phyloP scores from a whole-genome alignment of 768 basidiomycete species.

The Xerocomus spinulosus region DNA sequence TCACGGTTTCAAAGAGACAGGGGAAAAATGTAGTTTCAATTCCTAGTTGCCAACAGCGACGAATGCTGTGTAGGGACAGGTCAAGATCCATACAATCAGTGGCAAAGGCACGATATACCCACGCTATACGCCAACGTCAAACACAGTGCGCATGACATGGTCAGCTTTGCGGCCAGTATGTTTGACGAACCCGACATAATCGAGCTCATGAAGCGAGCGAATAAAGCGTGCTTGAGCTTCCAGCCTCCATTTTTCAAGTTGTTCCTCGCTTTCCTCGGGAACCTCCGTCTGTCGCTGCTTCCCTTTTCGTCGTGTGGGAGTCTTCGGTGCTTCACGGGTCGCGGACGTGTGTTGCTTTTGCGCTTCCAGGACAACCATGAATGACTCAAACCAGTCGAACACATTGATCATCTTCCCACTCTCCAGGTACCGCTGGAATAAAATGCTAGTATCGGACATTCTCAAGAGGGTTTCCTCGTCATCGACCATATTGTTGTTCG shows the following conservation, averaged over 20 bases:
- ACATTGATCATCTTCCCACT: constrained; percentile 81
- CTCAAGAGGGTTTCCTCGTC: constrained; percentile 40
- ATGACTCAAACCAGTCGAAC: constrained; percentile 85
- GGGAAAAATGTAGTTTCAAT: not conserved
- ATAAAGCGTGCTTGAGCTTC: constrained; percentile 77
- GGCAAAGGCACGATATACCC: constrained; percentile 9
- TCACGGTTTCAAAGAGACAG: not conserved
- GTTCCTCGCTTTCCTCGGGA: constrained; percentile 28
- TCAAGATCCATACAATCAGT: constrained; percentile 3
- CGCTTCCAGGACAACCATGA: constrained; percentile 59
- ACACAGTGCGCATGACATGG: constrained; percentile 66
- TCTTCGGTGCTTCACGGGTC: not conserved
- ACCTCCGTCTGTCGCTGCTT: constrained; percentile 25
- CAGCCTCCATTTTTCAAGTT: constrained; percentile 50
- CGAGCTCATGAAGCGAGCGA: constrained; percentile 75
- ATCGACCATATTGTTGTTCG: constrained; percentile 15
- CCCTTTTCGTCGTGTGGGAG: constrained; percentile 24
- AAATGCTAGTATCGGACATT: constrained; percentile 70
- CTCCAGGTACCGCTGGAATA: constrained; percentile 73
- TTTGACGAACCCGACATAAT: constrained; percentile 74
- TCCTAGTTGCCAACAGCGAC: not conserved
- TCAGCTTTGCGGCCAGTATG: constrained; percentile 76
- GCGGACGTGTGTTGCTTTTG: constrained; percentile 34
- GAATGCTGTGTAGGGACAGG: constrained; percentile 3
- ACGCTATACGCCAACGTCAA: constrained; percentile 37